phyloP scores from a whole-genome alignment of 2,329 filamentous ascomycete genomes.

The Aspergillus neotritici region DNA sequence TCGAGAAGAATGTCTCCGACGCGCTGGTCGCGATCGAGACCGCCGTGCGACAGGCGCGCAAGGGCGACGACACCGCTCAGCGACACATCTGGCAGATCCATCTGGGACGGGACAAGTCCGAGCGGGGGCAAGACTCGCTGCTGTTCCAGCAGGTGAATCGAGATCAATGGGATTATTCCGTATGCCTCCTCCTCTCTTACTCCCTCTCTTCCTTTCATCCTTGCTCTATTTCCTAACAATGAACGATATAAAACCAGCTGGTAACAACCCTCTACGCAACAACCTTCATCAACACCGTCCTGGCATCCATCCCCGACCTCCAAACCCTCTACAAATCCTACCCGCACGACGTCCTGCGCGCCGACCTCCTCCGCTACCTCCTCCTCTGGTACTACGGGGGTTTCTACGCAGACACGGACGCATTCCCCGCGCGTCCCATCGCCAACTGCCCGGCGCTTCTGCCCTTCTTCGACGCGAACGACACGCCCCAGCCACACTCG shows the following conservation, averaged over 20 bases:
- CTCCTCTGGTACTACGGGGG: constrained; percentile 34
- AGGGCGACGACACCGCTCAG: constrained; percentile 3
- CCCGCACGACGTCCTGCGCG: constrained; percentile 45
- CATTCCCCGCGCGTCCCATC: constrained; percentile 25
- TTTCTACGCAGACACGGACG: constrained; percentile 32
- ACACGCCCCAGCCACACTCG: constrained; percentile 15
- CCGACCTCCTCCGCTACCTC: constrained; percentile 43
- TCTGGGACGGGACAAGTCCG: constrained; percentile 10
- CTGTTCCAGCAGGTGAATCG: constrained; percentile 22
- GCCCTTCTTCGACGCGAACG: constrained; percentile 11
- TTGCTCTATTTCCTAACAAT: neutral
- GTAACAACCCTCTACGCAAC: constrained; percentile 23
- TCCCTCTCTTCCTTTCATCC: too few species aligned
- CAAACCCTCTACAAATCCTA: constrained; percentile 25
- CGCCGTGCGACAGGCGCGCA: constrained; percentile 4
- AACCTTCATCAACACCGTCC: constrained; percentile 16
- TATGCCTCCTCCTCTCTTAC: constrained; percentile 5
- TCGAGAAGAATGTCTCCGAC: constrained; percentile 19
- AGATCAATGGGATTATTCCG: constrained; percentile 25
- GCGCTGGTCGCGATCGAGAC: constrained; percentile 23
- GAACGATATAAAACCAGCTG: constrained; percentile 14
- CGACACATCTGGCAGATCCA: constrained; percentile 31
- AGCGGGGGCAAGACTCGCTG: constrained; percentile 22
- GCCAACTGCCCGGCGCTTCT: constrained; percentile 23
- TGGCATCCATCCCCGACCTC: constrained; percentile 23